Base-by-base conservation (phyloP, 495 filamentous ascomycete genomes). In the Staphylotrichum tortipilum region DNA sequence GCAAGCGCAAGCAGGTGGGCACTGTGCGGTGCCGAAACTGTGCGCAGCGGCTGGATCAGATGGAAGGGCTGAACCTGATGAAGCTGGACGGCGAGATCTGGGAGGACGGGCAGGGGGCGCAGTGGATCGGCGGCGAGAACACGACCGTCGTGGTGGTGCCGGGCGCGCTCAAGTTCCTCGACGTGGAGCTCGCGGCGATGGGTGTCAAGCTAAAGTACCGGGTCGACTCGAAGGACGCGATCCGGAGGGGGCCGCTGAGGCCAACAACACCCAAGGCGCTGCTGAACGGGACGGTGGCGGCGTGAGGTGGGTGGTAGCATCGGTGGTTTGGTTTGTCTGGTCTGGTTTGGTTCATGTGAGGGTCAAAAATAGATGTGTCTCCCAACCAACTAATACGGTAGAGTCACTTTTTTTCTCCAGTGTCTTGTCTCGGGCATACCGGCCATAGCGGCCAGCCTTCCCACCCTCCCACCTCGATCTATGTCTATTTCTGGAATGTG, bases 61-160 rank as follows among this genome's bases (percentile, higher is more conserved):
- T 73, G 21, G 67, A 79, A 56, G 81, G 80, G 24, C 44, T 67
- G 42, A 71, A 79, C 53, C 72, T 81, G 33, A 74, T 76, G 44
- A 78, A 82, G 45, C 69, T 80, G 26, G 75, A 81, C 14, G 82
- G 79, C 22, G 79, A 88, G 64, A 72, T 88, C 24, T 98, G 92
- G 92, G 90, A 95, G 60, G 92, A 97, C 70, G 89, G 89, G 1
- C 72, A 82, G 54, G 90, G 90, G 0, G 69, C 75, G 38, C 79
- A 81, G 52, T 95, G 82, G 77, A 77, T 87, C 22, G 94, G 92
- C 14, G 92, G 92, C 45, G 85, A 88, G 41, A 79, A 96, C 59
- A 91, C 90, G 4, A 91, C 92, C 23, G 68, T 91, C 39, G 89
- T 97, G 52, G 89, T 86, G 44, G 86, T 98, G 42, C 92, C 92